These are phyloP conservation scores for Phanerochaete carnosa DNA, from an alignment of 768 basidiomycete species.

Conservation along the genomic window DNA sequence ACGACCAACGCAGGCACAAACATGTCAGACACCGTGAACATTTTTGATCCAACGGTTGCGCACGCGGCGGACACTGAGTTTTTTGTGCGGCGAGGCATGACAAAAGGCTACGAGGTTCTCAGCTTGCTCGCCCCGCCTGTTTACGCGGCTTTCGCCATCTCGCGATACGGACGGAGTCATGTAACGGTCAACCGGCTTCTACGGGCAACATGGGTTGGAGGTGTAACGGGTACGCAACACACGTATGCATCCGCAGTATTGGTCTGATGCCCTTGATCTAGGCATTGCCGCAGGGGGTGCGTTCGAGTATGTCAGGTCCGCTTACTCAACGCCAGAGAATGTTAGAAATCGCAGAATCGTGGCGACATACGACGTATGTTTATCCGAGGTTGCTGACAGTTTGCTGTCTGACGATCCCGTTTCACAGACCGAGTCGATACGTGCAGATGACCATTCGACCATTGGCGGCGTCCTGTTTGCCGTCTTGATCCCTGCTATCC, in stretches of 20 bases:
- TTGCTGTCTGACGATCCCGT: not conserved
- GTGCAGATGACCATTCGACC: slow-evolving; percentile 72
- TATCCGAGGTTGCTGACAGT: slow-evolving; percentile 1
- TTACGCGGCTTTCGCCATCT: slow-evolving; percentile 52
- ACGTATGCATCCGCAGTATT: too few relatives aligned
- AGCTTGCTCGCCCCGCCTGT: slow-evolving; percentile 62
- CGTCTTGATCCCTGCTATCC: slow-evolving; percentile 61
- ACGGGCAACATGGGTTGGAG: slow-evolving; percentile 73
- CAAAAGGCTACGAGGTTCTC: slow-evolving; percentile 62
- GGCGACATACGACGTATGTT: slow-evolving; percentile 55
- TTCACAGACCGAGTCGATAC: slow-evolving; percentile 50
- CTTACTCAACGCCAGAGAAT: slow-evolving; percentile 46
- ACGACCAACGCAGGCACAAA: not conserved
- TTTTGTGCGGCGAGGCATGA: slow-evolving; percentile 63
- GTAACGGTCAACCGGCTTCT: slow-evolving; percentile 61
- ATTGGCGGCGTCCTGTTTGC: slow-evolving; percentile 67
- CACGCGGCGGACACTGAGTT: slow-evolving; percentile 59
- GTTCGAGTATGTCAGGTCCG: slow-evolving; percentile 59
- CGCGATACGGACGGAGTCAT: slow-evolving; percentile 50
- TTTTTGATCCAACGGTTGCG: slow-evolving; percentile 23
- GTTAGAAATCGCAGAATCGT: slow-evolving; percentile 48
- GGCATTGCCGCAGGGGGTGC: slow-evolving; percentile 52
- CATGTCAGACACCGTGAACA: slow-evolving; percentile 22
- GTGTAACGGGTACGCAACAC: slow-evolving; percentile 48
- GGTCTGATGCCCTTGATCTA: slow-evolving; percentile 18